phyloP scores from a whole-genome alignment of 805 yeast genomes.

The Teunomyces tritomae region DNA sequence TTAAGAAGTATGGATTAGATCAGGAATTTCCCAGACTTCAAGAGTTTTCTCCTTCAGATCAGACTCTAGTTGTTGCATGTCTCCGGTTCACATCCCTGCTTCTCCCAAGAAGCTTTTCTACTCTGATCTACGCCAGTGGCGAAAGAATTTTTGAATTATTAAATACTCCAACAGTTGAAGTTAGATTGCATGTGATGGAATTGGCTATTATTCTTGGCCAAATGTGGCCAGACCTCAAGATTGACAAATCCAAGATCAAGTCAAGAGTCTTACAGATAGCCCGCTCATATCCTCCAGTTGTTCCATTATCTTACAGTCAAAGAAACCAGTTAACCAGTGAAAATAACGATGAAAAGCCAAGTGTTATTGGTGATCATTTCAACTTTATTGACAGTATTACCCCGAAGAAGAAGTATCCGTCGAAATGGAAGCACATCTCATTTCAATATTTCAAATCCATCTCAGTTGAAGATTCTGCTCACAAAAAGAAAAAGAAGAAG shows the following conservation, averaged over 20 bases:
- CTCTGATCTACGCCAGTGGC: constrained; percentile 64
- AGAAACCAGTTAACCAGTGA: constrained; percentile 8
- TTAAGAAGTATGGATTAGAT: constrained; percentile 52
- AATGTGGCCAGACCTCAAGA: constrained; percentile 49
- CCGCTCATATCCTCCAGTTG: constrained; percentile 48
- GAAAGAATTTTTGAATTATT: constrained; percentile 59
- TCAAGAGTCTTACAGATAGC: constrained; percentile 53
- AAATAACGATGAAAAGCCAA: constrained; percentile 14
- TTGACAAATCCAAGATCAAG: constrained; percentile 41
- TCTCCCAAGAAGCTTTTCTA: constrained; percentile 65
- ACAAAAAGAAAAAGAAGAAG: constrained; percentile 7
- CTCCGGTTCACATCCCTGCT: constrained; percentile 61
- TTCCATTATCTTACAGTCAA: constrained; percentile 31
- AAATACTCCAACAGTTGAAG: constrained; percentile 55
- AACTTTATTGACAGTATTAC: constrained; percentile 47
- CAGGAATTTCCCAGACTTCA: constrained; percentile 46
- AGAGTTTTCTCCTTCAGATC: constrained; percentile 47
- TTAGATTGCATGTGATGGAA: constrained; percentile 59
- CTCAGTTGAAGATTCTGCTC: constrained; percentile 9
- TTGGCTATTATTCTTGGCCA: constrained; percentile 61
- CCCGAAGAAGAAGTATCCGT: constrained; percentile 44
- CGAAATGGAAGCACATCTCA: constrained; percentile 54
- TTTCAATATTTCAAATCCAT: constrained; percentile 46
- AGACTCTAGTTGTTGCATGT: constrained; percentile 46
- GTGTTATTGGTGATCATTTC: constrained; percentile 37